Evolutionary conservation across 148 eudicot species (phyloP), one percentile per base, ranked within the genome.

Genomic region (Rhododendron ferrugineum): DNA sequence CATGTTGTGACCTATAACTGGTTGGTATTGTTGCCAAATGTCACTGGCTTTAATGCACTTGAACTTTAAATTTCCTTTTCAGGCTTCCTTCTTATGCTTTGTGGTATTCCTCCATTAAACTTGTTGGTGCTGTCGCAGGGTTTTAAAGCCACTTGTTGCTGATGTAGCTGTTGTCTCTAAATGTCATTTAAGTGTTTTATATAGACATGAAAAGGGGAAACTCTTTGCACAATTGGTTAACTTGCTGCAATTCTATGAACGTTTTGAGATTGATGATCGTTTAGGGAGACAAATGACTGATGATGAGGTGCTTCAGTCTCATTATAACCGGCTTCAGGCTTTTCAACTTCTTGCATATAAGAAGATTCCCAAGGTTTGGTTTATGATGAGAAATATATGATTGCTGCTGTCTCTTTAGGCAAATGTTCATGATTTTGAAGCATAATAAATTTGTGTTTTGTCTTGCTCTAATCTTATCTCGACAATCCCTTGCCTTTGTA

Each of bases 161-260:
- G 99, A 96, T 95, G 92, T 94, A 83, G 98, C 99, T 54, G 99
- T 96, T 81, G 94, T 96, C 87, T 93, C 99, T 72, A 96, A 96
- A 89, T 95, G 98, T 91, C 99, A 96, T 91, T 91, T 96, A 83
- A 96, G 98, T 89, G 90, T 89, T 79, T 93, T 96, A 4, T 96
- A 95, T 90, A 91, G 89, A 78, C 99, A 96, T 93, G 96, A 88
- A 73, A 93, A 90, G 83, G 99, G 99, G 80, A 96, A 94, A 70
- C 91, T 96, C 34, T 96, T 96, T 88, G 94, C 97, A 1, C 99
- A 96, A 89, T 87, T 96, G 86, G 99, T 96, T 85, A 97, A 96
- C 93, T 92, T 95, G 95, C 88, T 96, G 84, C 97, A 96, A 80
- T 96, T 93, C 88, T 96, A 96, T 89, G 99, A 96, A 90, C 87